Evolutionary conservation across 179 eudicot genomes (phyloP).

Genomic region (Vitellaria paradoxa): DNA sequence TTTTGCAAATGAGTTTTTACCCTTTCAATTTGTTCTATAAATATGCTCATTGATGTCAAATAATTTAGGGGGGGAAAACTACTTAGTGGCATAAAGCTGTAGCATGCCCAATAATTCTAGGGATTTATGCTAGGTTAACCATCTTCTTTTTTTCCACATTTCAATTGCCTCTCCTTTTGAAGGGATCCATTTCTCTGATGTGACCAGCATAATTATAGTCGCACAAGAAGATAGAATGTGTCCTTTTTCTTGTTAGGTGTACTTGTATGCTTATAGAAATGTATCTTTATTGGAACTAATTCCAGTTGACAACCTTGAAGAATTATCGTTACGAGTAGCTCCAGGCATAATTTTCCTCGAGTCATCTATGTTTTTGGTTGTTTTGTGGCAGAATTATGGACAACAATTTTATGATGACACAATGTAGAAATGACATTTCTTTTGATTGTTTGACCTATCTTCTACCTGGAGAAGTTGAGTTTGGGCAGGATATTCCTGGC

Average conservation of each 20-base stretch:
- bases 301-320: neutral
- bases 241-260: neutral
- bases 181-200: neutral
- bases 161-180: neutral
- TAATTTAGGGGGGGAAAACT: no score
- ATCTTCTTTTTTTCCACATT: neutral
- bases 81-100: no score
- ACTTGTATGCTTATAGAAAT: neutral
- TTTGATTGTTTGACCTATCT: neutral
- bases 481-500: neutral
- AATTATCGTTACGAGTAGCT: neutral
- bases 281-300: neutral
- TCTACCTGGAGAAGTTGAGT: neutral
- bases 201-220: neutral
- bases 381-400: neutral
- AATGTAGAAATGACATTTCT: neutral
- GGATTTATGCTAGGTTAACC: no score
- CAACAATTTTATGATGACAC: neutral
- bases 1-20: neutral
- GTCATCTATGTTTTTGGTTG: neutral
- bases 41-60: neutral
- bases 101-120: no score
- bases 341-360: neutral
- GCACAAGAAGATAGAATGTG: neutral
- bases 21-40: neutral